phyloP scores from a whole-genome alignment of 2,329 filamentous ascomycete genomes.

The Plenodomus tracheiphilus region DNA sequence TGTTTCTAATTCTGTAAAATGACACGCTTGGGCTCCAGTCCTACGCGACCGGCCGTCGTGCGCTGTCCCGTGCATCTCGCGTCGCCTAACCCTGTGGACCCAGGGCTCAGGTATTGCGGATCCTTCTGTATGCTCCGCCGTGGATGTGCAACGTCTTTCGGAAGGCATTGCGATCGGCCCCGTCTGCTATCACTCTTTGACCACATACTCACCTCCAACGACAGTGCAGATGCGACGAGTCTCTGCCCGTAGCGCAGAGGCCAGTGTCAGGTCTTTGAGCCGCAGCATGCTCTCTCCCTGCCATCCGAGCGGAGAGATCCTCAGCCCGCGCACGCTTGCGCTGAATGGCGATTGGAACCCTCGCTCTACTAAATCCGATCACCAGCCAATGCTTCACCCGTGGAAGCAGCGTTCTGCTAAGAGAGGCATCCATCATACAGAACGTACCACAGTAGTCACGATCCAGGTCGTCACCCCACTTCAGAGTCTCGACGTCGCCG shows the following conservation, averaged over 20 bases:
- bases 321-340: background rate
- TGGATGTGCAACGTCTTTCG: conserved; percentile 12
- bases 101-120: conserved; percentile 1
- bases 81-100: background rate
- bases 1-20: background rate
- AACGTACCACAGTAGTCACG: background rate
- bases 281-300: no score
- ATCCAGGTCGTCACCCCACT: background rate
- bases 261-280: background rate
- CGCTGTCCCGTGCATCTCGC: background rate
- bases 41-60: background rate
- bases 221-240: background rate
- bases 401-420: background rate
- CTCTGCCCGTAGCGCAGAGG: background rate
- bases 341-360: background rate
- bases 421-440: no score
- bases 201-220: conserved; percentile 1
- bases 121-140: conserved; percentile 6
- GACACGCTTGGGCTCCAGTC: background rate
- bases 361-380: background rate
- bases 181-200: background rate
- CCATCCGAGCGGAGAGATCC: no score
- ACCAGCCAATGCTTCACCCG: background rate
- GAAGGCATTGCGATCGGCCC: conserved; percentile 9
- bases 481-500: background rate